Evolutionary conservation across 2,329 filamentous ascomycete genomes (phyloP).

Genomic region (Trichoderma afroharzianum): DNA sequence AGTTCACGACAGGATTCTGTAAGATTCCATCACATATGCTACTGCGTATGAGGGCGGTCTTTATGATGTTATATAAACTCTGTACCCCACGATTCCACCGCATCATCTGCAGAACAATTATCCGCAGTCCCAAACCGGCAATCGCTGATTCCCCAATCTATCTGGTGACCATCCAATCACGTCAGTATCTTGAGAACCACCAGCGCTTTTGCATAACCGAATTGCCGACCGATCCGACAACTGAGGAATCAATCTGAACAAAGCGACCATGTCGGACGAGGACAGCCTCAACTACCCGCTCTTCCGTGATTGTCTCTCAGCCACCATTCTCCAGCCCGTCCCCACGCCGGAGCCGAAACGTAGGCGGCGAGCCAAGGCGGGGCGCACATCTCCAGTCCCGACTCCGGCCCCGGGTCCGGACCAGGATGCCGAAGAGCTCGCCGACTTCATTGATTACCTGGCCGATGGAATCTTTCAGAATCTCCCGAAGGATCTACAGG

Average conservation of each 20-base stretch:
- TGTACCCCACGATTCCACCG: neutral
- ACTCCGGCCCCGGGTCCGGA: conserved; percentile 17
- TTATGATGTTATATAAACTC: neutral
- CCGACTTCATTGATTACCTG: conserved; percentile 80
- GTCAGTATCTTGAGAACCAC: neutral
- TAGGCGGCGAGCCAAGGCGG: conserved; percentile 33
- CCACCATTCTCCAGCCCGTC: conserved; percentile 61
- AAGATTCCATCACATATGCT: neutral
- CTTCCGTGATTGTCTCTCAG: conserved; percentile 72
- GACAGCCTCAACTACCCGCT: conserved; percentile 43
- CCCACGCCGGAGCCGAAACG: conserved; percentile 44
- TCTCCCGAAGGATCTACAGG: conserved; percentile 59
- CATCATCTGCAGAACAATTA: conserved; percentile 9
- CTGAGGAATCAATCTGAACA: neutral
- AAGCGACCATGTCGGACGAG: conserved; percentile 14
- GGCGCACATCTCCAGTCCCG: conserved; percentile 12
- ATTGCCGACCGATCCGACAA: neutral
- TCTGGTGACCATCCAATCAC: conserved; percentile 7
- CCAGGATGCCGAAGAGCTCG: conserved; percentile 61
- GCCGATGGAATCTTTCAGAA: conserved; percentile 63
- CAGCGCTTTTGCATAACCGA: neutral
- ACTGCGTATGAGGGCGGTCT: neutral
- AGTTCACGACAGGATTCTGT: neutral
- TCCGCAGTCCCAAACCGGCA: neutral
- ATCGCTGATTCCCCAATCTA: neutral